Base-by-base conservation (phyloP, 192 early-diverging fungal species). In the Backusella westeae region DNA sequence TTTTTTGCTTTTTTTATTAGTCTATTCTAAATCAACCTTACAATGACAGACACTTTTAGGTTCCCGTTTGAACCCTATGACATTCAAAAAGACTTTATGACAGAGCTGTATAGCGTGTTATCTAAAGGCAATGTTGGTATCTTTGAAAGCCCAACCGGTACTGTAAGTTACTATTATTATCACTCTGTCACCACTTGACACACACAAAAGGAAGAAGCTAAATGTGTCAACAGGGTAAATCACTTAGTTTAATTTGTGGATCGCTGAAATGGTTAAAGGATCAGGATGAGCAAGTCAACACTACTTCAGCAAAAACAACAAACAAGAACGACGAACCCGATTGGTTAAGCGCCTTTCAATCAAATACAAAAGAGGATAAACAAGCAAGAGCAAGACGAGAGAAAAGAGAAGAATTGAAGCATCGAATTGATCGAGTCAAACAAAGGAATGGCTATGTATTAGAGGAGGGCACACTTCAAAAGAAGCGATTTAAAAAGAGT, bases 111-210 rank as follows among this genome's bases (percentile, higher is more conserved):
- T 77, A 81, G 89, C 38, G 87, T 87, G 9, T 84, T 96, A 19
- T 90, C 94, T 38, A 59, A 87, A 19, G 78, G 87, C 7, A 87
- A 93, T 66, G 85, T 98, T 59, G 91, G 89, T 21, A 89, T 98
- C 14, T 94, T 98, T 73, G 96, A 98, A 80, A 93, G 91, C 34
- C 96, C 96, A 15, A 98, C 96, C 9, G 96, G 96, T 1, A 98
- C 96, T 1, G 92, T 91, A 78, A 66, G 82, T 79, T 35, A 4
- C 4, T 52, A 6, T 34, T 56, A 32, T 32, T 3, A 32, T 3
- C 32, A 32, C 32, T 32, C 32, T 32, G 32, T 32, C 32, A 53
- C 70, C 29, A 1, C 23, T 34, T 14, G 35, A 56, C 34, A 79
- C 5, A 17, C 35, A 71, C n/a, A 21, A 0, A n/a, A 49, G n/a